Conservation (phyloP, 169 alveolate species). For the Plasmodium reichenowi region DNA sequence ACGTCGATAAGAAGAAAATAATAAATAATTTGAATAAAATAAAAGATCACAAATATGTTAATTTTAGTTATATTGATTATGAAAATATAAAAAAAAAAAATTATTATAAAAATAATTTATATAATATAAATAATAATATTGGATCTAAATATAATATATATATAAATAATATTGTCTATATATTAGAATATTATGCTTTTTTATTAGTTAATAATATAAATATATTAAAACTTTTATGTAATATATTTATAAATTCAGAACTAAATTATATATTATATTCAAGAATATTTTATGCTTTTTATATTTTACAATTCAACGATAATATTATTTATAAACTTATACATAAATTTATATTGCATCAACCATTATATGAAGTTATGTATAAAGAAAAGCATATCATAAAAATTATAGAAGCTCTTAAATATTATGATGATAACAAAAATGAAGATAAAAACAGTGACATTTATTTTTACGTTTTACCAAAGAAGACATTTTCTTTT, state of each 20-base stretch:
- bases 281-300: constrained; percentile 72
- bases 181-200: constrained; percentile 75
- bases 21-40: constrained; percentile 4
- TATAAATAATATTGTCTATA: constrained; percentile 71
- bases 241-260: constrained; percentile 44
- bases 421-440: constrained; percentile 59
- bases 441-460: not conserved
- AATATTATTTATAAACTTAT: constrained; percentile 38
- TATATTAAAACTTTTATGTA: constrained; percentile 52
- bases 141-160: constrained; percentile 4
- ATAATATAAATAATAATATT: constrained; percentile 50
- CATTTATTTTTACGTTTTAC: constrained; percentile 63
- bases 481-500: constrained; percentile 62
- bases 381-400: constrained; percentile 67
- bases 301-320: constrained; percentile 28
- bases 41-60: constrained; percentile 32
- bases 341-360: constrained; percentile 24
- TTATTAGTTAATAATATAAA: constrained; percentile 24
- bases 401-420: constrained; percentile 29
- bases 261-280: constrained; percentile 70
- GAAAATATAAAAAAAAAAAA: constrained; percentile 75
- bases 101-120: constrained; percentile 62
- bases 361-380: constrained; percentile 62
- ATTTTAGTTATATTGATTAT: constrained; percentile 75
- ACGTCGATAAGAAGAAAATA: constrained; percentile 6